These are phyloP conservation scores for Aspergillus incahuasiensis DNA, from an alignment of 495 filamentous ascomycete species.

Conservation along the genomic window DNA sequence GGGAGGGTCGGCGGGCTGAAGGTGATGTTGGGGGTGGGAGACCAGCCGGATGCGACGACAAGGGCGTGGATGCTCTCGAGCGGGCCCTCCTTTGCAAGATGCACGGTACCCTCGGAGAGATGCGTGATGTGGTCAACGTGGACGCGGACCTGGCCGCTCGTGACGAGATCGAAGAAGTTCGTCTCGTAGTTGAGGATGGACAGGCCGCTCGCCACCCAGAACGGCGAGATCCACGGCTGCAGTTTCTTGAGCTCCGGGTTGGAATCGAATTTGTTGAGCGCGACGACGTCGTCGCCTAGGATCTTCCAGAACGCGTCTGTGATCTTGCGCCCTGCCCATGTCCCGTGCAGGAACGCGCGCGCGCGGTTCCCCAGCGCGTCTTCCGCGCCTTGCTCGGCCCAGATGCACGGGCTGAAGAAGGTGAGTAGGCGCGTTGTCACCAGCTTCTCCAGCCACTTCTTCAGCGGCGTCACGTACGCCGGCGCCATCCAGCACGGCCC, in stretches of 20 bases:
- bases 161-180: conserved; percentile 59
- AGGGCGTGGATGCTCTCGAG: conserved; percentile 48
- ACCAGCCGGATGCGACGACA: conserved; percentile 69
- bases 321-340: conserved; percentile 61
- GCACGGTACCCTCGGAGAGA: conserved; percentile 45
- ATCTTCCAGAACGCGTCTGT: conserved; percentile 65
- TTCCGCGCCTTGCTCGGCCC: conserved; percentile 46
- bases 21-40: conserved; percentile 56
- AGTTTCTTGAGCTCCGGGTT: conserved; percentile 62
- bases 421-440: conserved; percentile 58
- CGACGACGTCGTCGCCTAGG: conserved; percentile 55
- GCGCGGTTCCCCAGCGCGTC: conserved; percentile 46
- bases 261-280: conserved; percentile 52
- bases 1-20: conserved; percentile 53
- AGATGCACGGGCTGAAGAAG: conserved; percentile 63
- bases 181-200: conserved; percentile 67
- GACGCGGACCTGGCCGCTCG: conserved; percentile 53
- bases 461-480: conserved; percentile 55
- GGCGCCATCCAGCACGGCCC: conserved; percentile 70
- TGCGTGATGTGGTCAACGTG: conserved; percentile 57
- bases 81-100: conserved; percentile 30
- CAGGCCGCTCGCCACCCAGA: conserved; percentile 59
- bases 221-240: conserved; percentile 57
- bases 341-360: conserved; percentile 59
- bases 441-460: conserved; percentile 60